phyloP scores from a whole-genome alignment of 306 rosid genomes.

The Urtica urens region DNA sequence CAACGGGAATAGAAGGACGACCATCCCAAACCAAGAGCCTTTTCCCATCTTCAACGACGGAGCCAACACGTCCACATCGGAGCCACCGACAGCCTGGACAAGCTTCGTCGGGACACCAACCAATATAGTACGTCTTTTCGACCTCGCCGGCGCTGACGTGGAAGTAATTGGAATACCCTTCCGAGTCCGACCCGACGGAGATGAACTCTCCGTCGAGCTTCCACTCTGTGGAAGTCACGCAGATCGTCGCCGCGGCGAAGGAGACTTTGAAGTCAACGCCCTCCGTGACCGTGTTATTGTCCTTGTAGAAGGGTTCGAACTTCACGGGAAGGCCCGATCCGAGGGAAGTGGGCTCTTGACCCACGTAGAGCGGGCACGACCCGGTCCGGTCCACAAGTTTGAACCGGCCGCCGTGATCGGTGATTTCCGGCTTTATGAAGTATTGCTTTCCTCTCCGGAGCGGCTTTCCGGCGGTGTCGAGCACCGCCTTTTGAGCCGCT shows the following conservation, averaged over 20 bases:
- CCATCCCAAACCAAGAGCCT: slow-evolving; percentile 40
- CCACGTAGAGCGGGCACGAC: slow-evolving; percentile 31
- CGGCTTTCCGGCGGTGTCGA: slow-evolving; percentile 32
- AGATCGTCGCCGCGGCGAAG: slow-evolving; percentile 16
- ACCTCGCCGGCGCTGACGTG: slow-evolving; percentile 9
- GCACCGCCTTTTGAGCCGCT: slow-evolving; percentile 22
- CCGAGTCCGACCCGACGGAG: not conserved
- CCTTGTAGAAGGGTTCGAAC: slow-evolving; percentile 26
- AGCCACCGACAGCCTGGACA: slow-evolving; percentile 28
- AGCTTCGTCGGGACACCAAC: slow-evolving; percentile 39
- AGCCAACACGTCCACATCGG: slow-evolving; percentile 27
- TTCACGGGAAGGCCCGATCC: slow-evolving; percentile 17
- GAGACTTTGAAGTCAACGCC: slow-evolving; percentile 22
- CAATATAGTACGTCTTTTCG: slow-evolving; percentile 15
- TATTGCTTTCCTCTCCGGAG: slow-evolving; percentile 25
- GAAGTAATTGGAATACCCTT: slow-evolving; percentile 16
- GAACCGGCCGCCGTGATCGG: slow-evolving; percentile 38
- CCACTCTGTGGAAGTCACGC: slow-evolving; percentile 31
- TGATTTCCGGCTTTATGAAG: slow-evolving; percentile 47
- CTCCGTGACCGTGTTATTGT: slow-evolving; percentile 20
- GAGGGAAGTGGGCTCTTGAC: slow-evolving; percentile 25
- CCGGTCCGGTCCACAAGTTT: slow-evolving; percentile 18
- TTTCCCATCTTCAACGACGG: slow-evolving; percentile 26
- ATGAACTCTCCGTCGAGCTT: slow-evolving; percentile 29
- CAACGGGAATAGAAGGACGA: slow-evolving; percentile 12